A percentile compares a stretch with the other conserved stretches of the same genome.
phyloP scores from a whole-genome alignment of 83 land plant genomes.

The Picea abies region DNA sequence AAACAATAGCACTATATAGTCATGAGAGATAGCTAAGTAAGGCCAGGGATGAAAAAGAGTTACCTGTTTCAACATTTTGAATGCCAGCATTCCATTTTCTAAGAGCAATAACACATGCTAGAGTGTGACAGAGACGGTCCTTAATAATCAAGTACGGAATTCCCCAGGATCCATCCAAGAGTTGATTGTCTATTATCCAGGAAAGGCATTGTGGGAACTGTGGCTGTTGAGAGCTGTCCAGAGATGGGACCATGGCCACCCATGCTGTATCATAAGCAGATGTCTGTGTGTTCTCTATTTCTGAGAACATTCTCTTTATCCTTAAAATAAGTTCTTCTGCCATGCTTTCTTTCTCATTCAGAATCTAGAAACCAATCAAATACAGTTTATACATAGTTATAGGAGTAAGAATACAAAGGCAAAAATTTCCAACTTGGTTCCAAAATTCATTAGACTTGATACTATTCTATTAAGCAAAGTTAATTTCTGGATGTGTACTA shows the following conservation, averaged over 20 bases:
- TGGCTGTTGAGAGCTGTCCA: constrained; percentile 36
- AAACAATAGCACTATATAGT: not conserved
- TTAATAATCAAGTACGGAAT: constrained; percentile 23
- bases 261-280: constrained; percentile 87
- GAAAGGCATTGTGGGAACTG: constrained; percentile 59
- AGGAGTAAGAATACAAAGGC: too few species aligned
- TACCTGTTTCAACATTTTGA: constrained; percentile 60
- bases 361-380: too few species aligned
- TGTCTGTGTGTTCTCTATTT: constrained; percentile 27
- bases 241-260: constrained; percentile 87
- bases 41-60: not conserved
- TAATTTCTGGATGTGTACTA: too few species aligned
- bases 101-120: constrained; percentile 76
- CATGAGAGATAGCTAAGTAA: not conserved
- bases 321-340: constrained; percentile 26
- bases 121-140: constrained; percentile 56
- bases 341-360: too few species aligned
- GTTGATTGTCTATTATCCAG: constrained; percentile 82
- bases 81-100: constrained; percentile 62
- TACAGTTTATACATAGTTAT: too few species aligned
- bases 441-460: too few species aligned
- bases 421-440: too few species aligned
- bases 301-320: constrained; percentile 27
- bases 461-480: too few species aligned
- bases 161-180: constrained; percentile 79